Conservation (phyloP, 352 stramenopile species). For the Pythium grandisporangium region DNA sequence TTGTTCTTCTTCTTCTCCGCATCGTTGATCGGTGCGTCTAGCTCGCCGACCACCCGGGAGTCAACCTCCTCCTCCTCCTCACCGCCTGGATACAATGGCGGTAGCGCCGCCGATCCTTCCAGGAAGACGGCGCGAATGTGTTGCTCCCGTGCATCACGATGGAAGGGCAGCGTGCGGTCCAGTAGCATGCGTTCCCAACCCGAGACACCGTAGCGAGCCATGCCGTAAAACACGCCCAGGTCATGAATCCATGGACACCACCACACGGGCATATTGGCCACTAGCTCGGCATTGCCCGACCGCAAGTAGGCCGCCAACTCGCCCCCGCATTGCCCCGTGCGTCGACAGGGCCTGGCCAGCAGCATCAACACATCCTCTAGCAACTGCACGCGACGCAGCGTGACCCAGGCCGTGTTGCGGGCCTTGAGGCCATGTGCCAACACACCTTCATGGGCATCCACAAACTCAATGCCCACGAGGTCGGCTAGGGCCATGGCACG, state of each 20-base stretch:
- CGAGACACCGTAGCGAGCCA: constrained; percentile 67
- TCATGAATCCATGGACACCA: constrained; percentile 88
- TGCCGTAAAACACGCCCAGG: constrained; percentile 63
- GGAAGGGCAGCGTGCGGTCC: constrained; percentile 67
- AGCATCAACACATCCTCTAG: constrained; percentile 62
- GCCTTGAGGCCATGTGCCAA: constrained; percentile 79
- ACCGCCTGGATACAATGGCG: constrained; percentile 55
- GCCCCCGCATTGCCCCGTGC: constrained; percentile 13
- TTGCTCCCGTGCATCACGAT: constrained; percentile 48
- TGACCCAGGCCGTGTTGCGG: constrained; percentile 76
- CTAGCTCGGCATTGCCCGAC: constrained; percentile 45
- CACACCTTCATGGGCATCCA: constrained; percentile 78
- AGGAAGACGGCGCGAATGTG: constrained; percentile 71
- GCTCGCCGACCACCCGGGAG: too few relatives aligned
- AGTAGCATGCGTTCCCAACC: constrained; percentile 62
- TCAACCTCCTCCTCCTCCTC: constrained; percentile 54
- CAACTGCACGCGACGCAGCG: constrained; percentile 66
- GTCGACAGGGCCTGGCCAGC: too few relatives aligned
- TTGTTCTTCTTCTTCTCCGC: too few relatives aligned
- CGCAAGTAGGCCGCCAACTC: constrained; percentile 42
- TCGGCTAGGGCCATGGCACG: constrained; percentile 60
- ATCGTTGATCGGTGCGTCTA: too few relatives aligned
- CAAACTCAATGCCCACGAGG: constrained; percentile 80
- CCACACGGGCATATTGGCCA: constrained; percentile 79
- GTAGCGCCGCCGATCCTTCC: constrained; percentile 41